A percentile compares a stretch with the other conserved stretches of the same genome.
Evolutionary conservation across 2,329 filamentous ascomycete genomes (phyloP).

Genomic region (Aspergillus aculeatinus): DNA sequence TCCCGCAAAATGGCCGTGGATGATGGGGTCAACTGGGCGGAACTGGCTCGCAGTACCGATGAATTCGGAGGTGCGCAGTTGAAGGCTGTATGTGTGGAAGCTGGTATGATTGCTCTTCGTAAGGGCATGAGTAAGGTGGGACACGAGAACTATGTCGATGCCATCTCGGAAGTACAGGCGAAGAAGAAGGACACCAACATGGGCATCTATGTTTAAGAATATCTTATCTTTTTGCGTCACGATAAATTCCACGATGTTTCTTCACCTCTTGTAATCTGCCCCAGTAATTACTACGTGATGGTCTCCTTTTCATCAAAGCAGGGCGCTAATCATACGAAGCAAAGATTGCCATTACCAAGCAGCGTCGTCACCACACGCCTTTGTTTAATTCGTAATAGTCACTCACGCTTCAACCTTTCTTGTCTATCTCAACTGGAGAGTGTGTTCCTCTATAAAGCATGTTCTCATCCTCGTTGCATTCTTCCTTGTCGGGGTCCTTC

Average conservation of each 20-base stretch:
- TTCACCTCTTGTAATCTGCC: background rate
- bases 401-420: slow-evolving; percentile 56
- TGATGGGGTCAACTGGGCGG: slow-evolving; percentile 89
- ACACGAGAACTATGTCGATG: slow-evolving; percentile 98
- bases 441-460: slow-evolving; percentile 54
- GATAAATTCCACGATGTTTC: slow-evolving; percentile 4
- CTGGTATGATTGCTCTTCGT: slow-evolving; percentile 96
- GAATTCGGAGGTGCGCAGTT: slow-evolving; percentile 97
- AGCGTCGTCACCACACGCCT: no score
- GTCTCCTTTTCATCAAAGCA: no score
- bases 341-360: no score
- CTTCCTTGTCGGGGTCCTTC: slow-evolving; percentile 74
- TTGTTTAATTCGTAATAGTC: no score
- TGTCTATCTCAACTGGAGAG: slow-evolving; percentile 67
- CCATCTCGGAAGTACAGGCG: slow-evolving; percentile 82
- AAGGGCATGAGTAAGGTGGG: slow-evolving; percentile 95
- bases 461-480: slow-evolving; percentile 47
- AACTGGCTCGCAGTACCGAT: slow-evolving; percentile 92
- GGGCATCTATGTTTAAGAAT: slow-evolving; percentile 44
- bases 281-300: background rate
- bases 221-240: slow-evolving; percentile 1
- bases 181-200: slow-evolving; percentile 81
- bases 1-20: slow-evolving; percentile 98
- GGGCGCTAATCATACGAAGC: no score
- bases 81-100: slow-evolving; percentile 98